phyloP scores from a whole-genome alignment of 805 yeast species.

The Blastobotrys robertii region DNA sequence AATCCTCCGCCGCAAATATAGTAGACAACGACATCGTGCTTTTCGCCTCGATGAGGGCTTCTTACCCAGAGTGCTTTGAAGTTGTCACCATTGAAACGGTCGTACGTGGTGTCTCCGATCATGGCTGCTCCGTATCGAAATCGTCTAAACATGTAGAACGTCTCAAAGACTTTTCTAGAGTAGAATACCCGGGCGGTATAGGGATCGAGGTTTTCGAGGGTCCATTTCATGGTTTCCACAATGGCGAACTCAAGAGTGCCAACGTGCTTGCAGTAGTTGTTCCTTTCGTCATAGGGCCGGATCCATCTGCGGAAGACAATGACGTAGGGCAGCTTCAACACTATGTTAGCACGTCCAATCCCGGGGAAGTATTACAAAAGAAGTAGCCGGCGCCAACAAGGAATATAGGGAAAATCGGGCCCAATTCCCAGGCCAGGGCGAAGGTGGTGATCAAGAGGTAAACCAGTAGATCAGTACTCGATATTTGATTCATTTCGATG shows the following conservation, averaged over 20 bases:
- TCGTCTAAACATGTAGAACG: slow-evolving; percentile 18
- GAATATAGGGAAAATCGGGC: too few species aligned
- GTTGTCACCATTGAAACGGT: slow-evolving; percentile 16
- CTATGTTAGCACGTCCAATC: background rate
- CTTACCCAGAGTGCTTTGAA: slow-evolving; percentile 28
- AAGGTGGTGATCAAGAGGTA: too few species aligned
- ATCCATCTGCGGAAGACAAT: slow-evolving; percentile 16
- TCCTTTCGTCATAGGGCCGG: slow-evolving; percentile 18
- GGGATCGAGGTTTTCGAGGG: slow-evolving; percentile 16
- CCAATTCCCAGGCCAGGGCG: too few species aligned
- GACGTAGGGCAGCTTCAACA: slow-evolving; percentile 19
- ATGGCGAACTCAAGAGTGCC: slow-evolving; percentile 19
- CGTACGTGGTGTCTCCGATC: slow-evolving; percentile 21
- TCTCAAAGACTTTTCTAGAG: slow-evolving; percentile 15
- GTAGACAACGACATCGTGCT: slow-evolving; percentile 34
- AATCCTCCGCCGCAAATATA: slow-evolving; percentile 36
- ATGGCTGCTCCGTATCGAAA: slow-evolving; percentile 24
- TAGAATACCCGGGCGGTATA: slow-evolving; percentile 18
- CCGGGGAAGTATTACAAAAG: too few species aligned
- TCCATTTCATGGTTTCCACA: slow-evolving; percentile 18
- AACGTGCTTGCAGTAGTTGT: slow-evolving; percentile 16
- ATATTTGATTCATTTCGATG: too few species aligned
- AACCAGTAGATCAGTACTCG: too few species aligned
- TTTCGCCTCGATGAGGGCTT: slow-evolving; percentile 23
- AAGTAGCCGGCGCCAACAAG: too few species aligned